Conservation (phyloP, 2,329 filamentous ascomycete genomes). For the Proliferodiscus dingleyae region DNA sequence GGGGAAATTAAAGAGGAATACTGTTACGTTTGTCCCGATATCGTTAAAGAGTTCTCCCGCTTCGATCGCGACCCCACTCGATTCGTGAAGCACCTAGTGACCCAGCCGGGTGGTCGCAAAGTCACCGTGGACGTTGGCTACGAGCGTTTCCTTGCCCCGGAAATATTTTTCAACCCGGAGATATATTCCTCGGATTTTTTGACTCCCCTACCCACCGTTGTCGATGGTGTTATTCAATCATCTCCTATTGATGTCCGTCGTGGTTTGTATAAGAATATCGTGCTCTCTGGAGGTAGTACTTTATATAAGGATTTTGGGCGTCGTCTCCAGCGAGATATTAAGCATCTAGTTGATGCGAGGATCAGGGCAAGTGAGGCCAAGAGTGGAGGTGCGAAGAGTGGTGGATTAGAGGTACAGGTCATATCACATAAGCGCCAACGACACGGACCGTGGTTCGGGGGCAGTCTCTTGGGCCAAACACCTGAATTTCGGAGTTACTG, state of each 20-base stretch:
- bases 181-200: constrained; percentile 99
- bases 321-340: constrained; percentile 92
- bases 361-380: constrained; percentile 88
- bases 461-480: constrained; percentile 91
- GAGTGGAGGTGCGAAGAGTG: constrained; percentile 83
- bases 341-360: constrained; percentile 87
- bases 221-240: constrained; percentile 94
- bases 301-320: constrained; percentile 98
- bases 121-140: constrained; percentile 91
- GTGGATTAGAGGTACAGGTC: constrained; percentile 92
- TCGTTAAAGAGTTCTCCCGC: constrained; percentile 94
- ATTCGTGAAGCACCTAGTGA: constrained; percentile 85
- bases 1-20: constrained; percentile 98
- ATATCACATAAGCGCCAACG: constrained; percentile 96
- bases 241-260: constrained; percentile 96
- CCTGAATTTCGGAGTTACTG: constrained; percentile 98
- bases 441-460: constrained; percentile 97
- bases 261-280: constrained; percentile 99
- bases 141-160: constrained; percentile 94
- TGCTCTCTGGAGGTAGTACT: constrained; percentile 92
- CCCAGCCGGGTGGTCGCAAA: constrained; percentile 77
- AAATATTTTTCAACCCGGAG: constrained; percentile 99
- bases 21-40: constrained; percentile 97
- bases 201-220: constrained; percentile 87
- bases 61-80: constrained; percentile 91